Evolutionary conservation across 345 rosid genomes (phyloP).

Genomic region (Rhizophora mangle): DNA sequence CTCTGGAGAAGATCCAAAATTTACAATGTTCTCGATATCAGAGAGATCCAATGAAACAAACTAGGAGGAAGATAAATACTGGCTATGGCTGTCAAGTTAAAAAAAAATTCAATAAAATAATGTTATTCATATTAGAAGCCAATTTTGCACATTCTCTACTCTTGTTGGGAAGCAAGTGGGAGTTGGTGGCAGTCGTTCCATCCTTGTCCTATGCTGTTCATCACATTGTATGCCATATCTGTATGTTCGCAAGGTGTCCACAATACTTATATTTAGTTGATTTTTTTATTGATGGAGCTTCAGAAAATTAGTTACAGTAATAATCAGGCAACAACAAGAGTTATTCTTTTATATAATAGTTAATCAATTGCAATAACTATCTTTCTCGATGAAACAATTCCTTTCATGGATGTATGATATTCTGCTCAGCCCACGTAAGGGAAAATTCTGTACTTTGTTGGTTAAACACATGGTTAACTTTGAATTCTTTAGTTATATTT

Average conservation of each 20-base stretch:
- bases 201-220: constrained; percentile 24
- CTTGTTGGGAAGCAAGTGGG: constrained; percentile 66
- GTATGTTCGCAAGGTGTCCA: background rate
- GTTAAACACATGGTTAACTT: no score
- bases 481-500: no score
- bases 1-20: constrained; percentile 14
- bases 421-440: no score
- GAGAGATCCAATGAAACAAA: constrained; percentile 12
- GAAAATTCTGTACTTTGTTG: no score
- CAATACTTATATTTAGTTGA: background rate
- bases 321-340: no score
- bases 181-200: constrained; percentile 68
- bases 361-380: no score
- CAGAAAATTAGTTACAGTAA: no score
- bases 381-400: no score
- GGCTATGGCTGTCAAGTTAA: constrained; percentile 5
- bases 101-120: constrained; percentile 4
- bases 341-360: no score
- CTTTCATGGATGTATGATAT: no score
- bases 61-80: constrained; percentile 19
- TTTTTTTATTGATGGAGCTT: no score
- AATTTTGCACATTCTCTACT: constrained; percentile 40
- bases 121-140: background rate
- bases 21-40: constrained; percentile 24
- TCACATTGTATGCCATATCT: background rate